Evolutionary conservation across 768 basidiomycete genomes (phyloP), one percentile per base, ranked within the genome.

Genomic region (Phanerochaete sordida): DNA sequence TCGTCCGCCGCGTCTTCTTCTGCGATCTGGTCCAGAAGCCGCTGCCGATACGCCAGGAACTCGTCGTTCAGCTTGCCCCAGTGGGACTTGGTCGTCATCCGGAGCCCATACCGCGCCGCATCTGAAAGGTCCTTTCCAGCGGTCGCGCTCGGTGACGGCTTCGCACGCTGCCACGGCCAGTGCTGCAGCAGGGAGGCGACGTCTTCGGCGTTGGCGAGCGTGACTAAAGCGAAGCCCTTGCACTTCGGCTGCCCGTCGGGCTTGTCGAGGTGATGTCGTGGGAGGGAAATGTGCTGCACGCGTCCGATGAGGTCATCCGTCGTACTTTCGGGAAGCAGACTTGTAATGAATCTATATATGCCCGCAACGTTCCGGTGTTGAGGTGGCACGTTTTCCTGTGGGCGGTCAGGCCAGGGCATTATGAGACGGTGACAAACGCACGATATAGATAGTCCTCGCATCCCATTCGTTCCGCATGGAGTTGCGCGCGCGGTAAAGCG

Each of bases 141-240:
- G 9, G 49, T 54, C 13, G 50, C 58, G 2, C 31, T n/a, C n/a
- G 9, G 23, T 9, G 46, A n/a, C 13, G 28, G 6, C 50, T 24
- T n/a, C 2, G n/a, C 16, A 1, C 70, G 73, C 44, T 76, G 70
- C 89, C 91, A 93, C 6, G 85, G 84, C 87, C 88, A 93, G 24
- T 66, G 65, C 0, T 72, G 39, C 0, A 84, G 69, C 0, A 93
- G 61, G 1, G 68, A 60, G 8, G 79, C 71, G 2, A 73, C 77
- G 26, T 84, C 78, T 1, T 73, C 69, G 0, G 68, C 35, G 4
- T 71, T 59, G 2, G 75, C 70, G 46, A 93, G 74, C 0, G 84
- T 84, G 56, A 93, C 74, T 28, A 93, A 80, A 0, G 90, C 89
- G 62, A 92, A 93, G 1, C 88, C 88, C 75, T 88, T 92, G 71